Evolutionary conservation across 768 basidiomycete species (phyloP), one percentile per base, ranked within the genome.

Genomic region (Gymnopilus dilepis): DNA sequence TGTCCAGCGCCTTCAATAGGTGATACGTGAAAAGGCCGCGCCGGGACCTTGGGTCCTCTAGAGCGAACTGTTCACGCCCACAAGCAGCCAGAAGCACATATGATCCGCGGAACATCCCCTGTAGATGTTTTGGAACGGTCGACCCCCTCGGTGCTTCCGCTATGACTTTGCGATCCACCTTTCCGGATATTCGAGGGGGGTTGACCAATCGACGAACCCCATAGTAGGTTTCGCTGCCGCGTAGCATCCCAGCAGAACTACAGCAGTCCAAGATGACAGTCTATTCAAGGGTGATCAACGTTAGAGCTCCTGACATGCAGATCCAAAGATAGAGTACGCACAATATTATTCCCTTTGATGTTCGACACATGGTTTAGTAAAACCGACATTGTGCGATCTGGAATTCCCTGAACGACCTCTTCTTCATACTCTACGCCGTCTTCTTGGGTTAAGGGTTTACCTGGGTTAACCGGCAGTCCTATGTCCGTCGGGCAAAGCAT

Each of bases 221-320:
- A 37, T 65, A 68, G 6, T 53, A 55, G 1, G 62, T 56, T 34
- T 42, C 40, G 7, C n/a, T 21, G 30, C 51, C 28, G 12, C 80
- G 73, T 11, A 70, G 75, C 9, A 77, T 70, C 0, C 79, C 77
- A 0, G 70, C 78, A 5, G 82, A 79, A 63, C 75, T 70, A 63
- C 82, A 83, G 48, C 82, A 82, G 56, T 82, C 82, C 6, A 83
- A 69, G 45, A 83, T 78, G 15, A 83, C 67, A 11, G 77, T 80
- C 82, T 83, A 42, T 41, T 56, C 17, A 17, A 41, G 12, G 7
- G 21, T 2, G 21, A 28, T 48, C 9, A 58, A 59, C 30, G 30
- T 51, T 19, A 54, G 21, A n/a, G n/a, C n/a, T 9, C 9, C 28
- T 26, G 15, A n/a, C 13, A 1, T 9, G 13, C 6, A 31, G 24